Percentiles rank a stretch among this genome's conserved stretches.
Evolutionary conservation across 306 rosid genomes (phyloP).

Genomic region (Trifolium pratense): DNA sequence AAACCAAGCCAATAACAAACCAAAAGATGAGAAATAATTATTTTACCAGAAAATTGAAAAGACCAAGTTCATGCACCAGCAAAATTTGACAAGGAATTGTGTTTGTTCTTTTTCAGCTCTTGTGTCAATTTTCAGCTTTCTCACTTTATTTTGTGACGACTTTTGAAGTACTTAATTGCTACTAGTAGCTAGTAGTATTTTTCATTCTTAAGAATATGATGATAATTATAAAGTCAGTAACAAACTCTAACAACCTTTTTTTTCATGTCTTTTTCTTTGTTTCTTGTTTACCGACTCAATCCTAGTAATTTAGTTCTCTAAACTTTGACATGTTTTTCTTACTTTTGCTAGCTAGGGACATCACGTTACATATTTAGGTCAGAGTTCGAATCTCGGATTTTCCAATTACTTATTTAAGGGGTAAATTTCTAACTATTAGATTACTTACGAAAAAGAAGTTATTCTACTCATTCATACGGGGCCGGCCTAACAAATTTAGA

Average conservation of each 20-base stretch:
- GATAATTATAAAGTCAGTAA: conserved; percentile 56
- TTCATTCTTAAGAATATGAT: conserved; percentile 38
- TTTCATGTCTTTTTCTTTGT: conserved; percentile 7
- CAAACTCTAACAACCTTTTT: conserved; percentile 73
- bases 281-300: conserved; percentile 69
- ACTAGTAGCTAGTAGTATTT: neutral
- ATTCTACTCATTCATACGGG: no score
- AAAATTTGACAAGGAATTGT: conserved; percentile 50
- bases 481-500: no score
- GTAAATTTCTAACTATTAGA: no score
- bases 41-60: conserved; percentile 16
- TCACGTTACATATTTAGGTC: no score
- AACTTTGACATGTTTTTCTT: no score
- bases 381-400: no score
- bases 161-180: conserved; percentile 10
- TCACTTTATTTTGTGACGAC: conserved; percentile 29
- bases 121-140: conserved; percentile 41
- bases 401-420: no score
- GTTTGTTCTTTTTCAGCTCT: conserved; percentile 32
- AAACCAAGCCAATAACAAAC: conserved; percentile 21
- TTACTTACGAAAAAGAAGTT: no score
- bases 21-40: conserved; percentile 10
- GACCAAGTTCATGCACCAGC: conserved; percentile 34
- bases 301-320: conserved; percentile 22
- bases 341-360: no score